Percentiles rank a stretch among this genome's conserved stretches.
Evolutionary conservation across 2,329 filamentous ascomycete species (phyloP).

Genomic region (Xylaria sp.): DNA sequence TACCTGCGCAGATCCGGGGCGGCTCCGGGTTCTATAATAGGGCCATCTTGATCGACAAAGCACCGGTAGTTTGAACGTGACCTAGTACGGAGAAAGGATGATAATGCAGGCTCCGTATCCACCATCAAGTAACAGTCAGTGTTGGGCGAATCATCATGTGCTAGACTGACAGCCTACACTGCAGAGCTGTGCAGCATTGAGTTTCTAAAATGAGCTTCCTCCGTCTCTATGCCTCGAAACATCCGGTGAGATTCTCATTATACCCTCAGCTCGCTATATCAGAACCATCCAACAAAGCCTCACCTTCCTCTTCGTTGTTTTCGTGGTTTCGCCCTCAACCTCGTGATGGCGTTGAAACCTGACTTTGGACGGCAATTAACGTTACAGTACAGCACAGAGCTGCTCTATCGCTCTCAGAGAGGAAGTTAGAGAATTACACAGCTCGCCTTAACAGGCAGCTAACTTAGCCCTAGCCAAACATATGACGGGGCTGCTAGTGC

Average conservation of each 20-base stretch:
- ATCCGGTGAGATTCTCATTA: conserved; percentile 11
- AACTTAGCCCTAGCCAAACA: conserved; percentile 1
- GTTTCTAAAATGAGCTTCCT: conserved; percentile 14
- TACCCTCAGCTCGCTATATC: neutral
- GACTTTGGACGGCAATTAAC: conserved; percentile 8
- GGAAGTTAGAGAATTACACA: conserved; percentile 20
- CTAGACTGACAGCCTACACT: conserved; percentile 2
- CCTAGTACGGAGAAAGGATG: conserved; percentile 22
- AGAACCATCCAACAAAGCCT: conserved; percentile 1
- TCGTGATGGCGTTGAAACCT: conserved; percentile 8
- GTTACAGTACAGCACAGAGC: conserved; percentile 28
- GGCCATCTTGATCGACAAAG: conserved; percentile 12
- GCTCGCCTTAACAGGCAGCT: conserved; percentile 3
- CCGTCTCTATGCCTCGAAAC: conserved; percentile 6
- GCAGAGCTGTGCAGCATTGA: conserved; percentile 21
- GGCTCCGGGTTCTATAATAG: conserved; percentile 11
- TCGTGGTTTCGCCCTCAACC: conserved; percentile 5
- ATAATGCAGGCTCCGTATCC: conserved; percentile 28
- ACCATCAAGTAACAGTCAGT: conserved; percentile 7
- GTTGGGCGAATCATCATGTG: conserved; percentile 1
- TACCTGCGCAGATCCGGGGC: conserved; percentile 10
- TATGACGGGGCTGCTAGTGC: neutral
- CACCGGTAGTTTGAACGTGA: conserved; percentile 13
- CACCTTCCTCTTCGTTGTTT: conserved; percentile 21
- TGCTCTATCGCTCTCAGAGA: conserved; percentile 16